Conservation (phyloP, 2,329 filamentous ascomycete species). For the Tolypocladium amazonense region DNA sequence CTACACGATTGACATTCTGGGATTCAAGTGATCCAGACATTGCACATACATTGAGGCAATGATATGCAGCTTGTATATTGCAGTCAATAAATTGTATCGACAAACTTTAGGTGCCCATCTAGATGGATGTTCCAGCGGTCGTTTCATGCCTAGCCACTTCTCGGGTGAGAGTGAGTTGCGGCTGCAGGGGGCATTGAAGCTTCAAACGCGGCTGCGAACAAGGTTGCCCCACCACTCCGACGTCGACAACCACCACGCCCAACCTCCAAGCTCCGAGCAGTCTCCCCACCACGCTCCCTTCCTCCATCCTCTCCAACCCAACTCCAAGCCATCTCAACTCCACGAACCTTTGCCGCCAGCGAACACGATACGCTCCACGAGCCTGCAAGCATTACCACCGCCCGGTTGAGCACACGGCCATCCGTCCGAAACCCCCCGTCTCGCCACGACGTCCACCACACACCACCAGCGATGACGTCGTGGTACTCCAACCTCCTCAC, state of each 20-base stretch:
- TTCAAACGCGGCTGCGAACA: neutral
- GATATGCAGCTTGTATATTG: neutral
- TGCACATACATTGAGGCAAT: neutral
- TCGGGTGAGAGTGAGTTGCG: neutral
- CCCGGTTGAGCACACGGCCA: neutral
- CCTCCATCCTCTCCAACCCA: neutral
- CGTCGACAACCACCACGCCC: neutral
- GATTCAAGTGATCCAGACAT: neutral
- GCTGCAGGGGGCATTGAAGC: neutral
- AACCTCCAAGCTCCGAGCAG: neutral
- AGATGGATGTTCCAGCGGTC: too few species aligned
- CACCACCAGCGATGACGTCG: conserved; percentile 49
- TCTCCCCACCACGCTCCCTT: neutral
- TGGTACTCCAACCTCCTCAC: conserved; percentile 70
- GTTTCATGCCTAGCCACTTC: neutral
- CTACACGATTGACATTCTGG: neutral
- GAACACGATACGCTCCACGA: neutral
- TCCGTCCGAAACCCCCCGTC: neutral
- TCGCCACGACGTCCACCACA: neutral
- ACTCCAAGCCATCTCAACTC: neutral
- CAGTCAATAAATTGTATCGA: neutral
- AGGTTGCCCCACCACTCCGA: neutral
- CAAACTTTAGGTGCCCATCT: neutral
- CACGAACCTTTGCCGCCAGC: neutral
- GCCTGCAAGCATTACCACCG: neutral